These are phyloP conservation scores for Jatropha multifida DNA, from an alignment of 441 rosid genomes.

Conservation along the genomic window DNA sequence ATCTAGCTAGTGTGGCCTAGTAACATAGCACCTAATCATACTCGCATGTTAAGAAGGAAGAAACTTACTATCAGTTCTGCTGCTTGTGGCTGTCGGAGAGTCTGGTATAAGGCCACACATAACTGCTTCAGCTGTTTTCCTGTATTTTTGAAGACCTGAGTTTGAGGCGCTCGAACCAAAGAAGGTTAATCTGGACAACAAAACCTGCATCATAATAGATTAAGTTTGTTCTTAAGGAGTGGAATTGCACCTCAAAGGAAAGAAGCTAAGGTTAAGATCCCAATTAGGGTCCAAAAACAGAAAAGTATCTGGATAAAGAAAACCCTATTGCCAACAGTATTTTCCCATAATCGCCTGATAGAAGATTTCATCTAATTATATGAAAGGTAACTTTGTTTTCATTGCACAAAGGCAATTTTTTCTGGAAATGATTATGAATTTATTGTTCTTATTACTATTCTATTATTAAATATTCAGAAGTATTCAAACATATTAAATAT, in stretches of 20 bases:
- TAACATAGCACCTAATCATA: not conserved
- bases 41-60: slow-evolving; percentile 12
- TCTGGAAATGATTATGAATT: no score
- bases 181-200: slow-evolving; percentile 76
- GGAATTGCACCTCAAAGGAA: slow-evolving; percentile 1
- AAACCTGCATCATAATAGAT: slow-evolving; percentile 52
- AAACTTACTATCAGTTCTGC: slow-evolving; percentile 72
- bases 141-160: slow-evolving; percentile 61
- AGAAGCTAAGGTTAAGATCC: not conserved
- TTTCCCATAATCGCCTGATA: not conserved
- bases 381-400: not conserved
- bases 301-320: not conserved
- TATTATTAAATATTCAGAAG: no score
- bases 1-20: not conserved
- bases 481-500: no score
- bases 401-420: not conserved
- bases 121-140: slow-evolving; percentile 83
- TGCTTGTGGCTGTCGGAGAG: slow-evolving; percentile 86
- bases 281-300: not conserved
- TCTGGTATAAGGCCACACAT: slow-evolving; percentile 86
- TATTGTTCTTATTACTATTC: no score
- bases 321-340: not conserved
- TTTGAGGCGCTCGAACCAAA: slow-evolving; percentile 56
- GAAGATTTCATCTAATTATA: not conserved
- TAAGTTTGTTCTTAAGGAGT: slow-evolving; percentile 5